Conservation (phyloP, 2,329 filamentous ascomycete genomes). For the Penicillium sumatraense region DNA sequence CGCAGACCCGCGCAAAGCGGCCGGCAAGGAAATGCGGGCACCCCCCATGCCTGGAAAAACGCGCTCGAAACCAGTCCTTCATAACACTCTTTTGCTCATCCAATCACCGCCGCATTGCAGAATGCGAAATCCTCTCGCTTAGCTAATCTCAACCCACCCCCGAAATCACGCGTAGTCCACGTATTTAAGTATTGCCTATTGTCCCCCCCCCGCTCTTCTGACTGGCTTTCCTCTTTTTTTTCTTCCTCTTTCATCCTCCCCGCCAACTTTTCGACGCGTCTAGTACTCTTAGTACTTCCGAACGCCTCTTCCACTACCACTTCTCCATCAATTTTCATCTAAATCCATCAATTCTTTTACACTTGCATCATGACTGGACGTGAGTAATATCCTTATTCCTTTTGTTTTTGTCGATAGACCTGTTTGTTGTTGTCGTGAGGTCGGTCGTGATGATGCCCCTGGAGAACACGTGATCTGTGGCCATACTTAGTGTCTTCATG, state of each 20-base stretch:
- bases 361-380: constrained; percentile 46
- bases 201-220: constrained; percentile 18
- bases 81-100: constrained; percentile 45
- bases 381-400: constrained; percentile 32
- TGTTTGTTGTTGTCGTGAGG: constrained; percentile 10
- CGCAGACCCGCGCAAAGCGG: not conserved
- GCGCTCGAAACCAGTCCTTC: constrained; percentile 44
- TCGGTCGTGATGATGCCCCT: constrained; percentile 24
- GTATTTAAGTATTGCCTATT: constrained; percentile 36
- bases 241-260: constrained; percentile 21
- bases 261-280: constrained; percentile 25
- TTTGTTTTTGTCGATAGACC: not conserved
- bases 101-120: constrained; percentile 39
- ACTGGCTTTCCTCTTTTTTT: constrained; percentile 22
- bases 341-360: constrained; percentile 10
- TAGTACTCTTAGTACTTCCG: constrained; percentile 3
- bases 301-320: constrained; percentile 7
- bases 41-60: constrained; percentile 18
- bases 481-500: constrained; percentile 4
- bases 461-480: constrained; percentile 30
- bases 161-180: constrained; percentile 33
- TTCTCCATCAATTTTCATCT: constrained; percentile 26
- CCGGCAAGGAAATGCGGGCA: constrained; percentile 22
- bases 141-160: constrained; percentile 26
- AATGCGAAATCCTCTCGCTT: constrained; percentile 29